Percentiles rank a stretch among this genome's conserved stretches.
Conservation (phyloP, 306 rosid species). For the Urtica urens region DNA sequence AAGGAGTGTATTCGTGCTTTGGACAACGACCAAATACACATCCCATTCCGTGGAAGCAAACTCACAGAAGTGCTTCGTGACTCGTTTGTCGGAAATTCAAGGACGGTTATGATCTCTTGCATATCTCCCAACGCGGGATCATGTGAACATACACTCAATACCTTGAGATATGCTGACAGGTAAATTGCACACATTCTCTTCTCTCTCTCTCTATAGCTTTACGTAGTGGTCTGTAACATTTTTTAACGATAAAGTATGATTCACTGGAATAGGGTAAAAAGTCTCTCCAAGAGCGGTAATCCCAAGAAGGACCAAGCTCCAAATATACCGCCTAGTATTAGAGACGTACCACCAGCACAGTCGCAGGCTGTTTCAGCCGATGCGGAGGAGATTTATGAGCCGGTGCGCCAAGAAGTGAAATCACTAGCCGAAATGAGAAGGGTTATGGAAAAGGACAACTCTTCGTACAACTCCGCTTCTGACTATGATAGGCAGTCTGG, state of each 20-base stretch:
- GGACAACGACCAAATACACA: constrained; percentile 97
- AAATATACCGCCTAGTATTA: constrained; percentile 33
- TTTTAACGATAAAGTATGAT: background rate
- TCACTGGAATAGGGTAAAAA: constrained; percentile 64
- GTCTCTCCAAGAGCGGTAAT: constrained; percentile 87
- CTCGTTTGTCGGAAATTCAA: constrained; percentile 94
- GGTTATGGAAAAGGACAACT: constrained; percentile 49
- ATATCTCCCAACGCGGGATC: constrained; percentile 98
- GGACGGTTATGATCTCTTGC: constrained; percentile 95
- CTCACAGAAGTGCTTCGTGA: constrained; percentile 99
- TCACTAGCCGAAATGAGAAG: constrained; percentile 42
- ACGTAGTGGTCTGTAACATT: too few species aligned
- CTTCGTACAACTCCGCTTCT: constrained; percentile 37
- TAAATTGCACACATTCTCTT: constrained; percentile 10
- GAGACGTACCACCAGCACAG: constrained; percentile 49
- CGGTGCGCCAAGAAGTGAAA: constrained; percentile 55
- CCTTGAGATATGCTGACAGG: constrained; percentile 98
- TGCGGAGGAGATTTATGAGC: constrained; percentile 47
- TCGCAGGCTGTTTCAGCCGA: constrained; percentile 37
- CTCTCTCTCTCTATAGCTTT: background rate
- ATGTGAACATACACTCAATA: constrained; percentile 91
- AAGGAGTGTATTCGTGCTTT: constrained; percentile 97
- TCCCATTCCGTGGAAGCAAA: constrained; percentile 97
- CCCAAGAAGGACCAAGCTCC: constrained; percentile 66
- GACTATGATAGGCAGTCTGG: constrained; percentile 51